phyloP scores from a whole-genome alignment of 306 rosid genomes.

The Psophocarpus tetragonolobus region DNA sequence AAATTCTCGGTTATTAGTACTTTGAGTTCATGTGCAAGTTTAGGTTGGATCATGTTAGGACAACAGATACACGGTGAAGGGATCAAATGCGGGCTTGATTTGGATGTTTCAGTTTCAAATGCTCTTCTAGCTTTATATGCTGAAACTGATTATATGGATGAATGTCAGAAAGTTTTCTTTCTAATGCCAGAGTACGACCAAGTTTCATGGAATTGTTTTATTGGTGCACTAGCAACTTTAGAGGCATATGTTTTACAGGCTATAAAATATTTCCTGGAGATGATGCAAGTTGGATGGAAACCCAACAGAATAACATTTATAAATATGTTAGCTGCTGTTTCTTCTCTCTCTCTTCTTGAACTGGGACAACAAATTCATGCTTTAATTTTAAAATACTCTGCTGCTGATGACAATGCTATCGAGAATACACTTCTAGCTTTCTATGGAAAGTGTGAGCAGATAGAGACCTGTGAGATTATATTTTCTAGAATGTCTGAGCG shows the following conservation, averaged over 20 bases:
- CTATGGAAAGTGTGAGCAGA: slow-evolving; percentile 72
- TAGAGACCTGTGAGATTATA: slow-evolving; percentile 69
- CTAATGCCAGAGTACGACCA: slow-evolving; percentile 75
- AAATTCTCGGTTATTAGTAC: slow-evolving; percentile 84
- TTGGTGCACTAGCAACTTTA: slow-evolving; percentile 70
- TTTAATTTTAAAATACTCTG: slow-evolving; percentile 58
- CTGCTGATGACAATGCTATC: slow-evolving; percentile 54
- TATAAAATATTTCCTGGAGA: slow-evolving; percentile 59
- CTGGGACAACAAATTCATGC: slow-evolving; percentile 72
- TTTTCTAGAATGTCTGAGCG: slow-evolving; percentile 72
- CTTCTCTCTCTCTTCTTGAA: slow-evolving; percentile 62
- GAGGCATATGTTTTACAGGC: slow-evolving; percentile 60
- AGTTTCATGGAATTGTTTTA: slow-evolving; percentile 88
- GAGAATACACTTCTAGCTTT: slow-evolving; percentile 84
- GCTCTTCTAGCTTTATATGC: slow-evolving; percentile 80
- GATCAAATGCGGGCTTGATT: slow-evolving; percentile 79
- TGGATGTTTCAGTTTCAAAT: slow-evolving; percentile 87
- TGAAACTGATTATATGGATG: slow-evolving; percentile 57
- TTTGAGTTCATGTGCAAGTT: slow-evolving; percentile 85
- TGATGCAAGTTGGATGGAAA: slow-evolving; percentile 75
- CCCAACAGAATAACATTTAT: slow-evolving; percentile 79
- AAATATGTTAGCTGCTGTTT: slow-evolving; percentile 66
- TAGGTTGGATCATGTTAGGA: slow-evolving; percentile 73
- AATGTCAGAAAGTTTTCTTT: slow-evolving; percentile 65
- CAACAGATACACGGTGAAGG: slow-evolving; percentile 73